These are phyloP conservation scores for Delonix regia DNA, from an alignment of 306 rosid species.

Conservation along the genomic window DNA sequence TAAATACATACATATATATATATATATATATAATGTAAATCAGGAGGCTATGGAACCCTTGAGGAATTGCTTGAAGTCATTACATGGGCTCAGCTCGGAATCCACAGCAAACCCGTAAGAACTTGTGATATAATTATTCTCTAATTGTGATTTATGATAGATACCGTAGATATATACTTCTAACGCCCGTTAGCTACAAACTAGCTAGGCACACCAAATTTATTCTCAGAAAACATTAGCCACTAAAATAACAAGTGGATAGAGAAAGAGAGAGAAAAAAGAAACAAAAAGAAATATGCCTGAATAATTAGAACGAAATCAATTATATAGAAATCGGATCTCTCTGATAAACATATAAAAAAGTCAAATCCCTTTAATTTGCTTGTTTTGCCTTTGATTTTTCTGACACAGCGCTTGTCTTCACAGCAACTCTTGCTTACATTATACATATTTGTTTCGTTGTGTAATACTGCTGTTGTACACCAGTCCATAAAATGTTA, in stretches of 20 bases:
- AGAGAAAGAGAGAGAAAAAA: background rate
- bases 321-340: slow-evolving; percentile 2
- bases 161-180: slow-evolving; percentile 3
- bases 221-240: slow-evolving; percentile 5
- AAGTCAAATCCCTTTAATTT: slow-evolving; percentile 35
- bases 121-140: background rate
- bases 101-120: slow-evolving; percentile 92
- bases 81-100: slow-evolving; percentile 99
- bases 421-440: slow-evolving; percentile 11
- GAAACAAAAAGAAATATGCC: background rate
- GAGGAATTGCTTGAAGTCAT: slow-evolving; percentile 97
- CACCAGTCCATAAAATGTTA: background rate
- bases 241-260: background rate
- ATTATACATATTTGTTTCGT: slow-evolving; percentile 28
- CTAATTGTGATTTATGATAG: background rate
- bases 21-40: no score
- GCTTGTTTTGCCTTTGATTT: slow-evolving; percentile 35
- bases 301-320: slow-evolving; percentile 43
- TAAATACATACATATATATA: no score
- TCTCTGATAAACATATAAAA: slow-evolving; percentile 11
- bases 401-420: slow-evolving; percentile 30
- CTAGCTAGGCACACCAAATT: slow-evolving; percentile 12
- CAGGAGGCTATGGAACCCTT: slow-evolving; percentile 97
- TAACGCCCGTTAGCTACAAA: slow-evolving; percentile 33
- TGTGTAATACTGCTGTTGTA: slow-evolving; percentile 5